Evolutionary conservation across 2,329 filamentous ascomycete species (phyloP).

Genomic region (Chaetomiaceae sp.): DNA sequence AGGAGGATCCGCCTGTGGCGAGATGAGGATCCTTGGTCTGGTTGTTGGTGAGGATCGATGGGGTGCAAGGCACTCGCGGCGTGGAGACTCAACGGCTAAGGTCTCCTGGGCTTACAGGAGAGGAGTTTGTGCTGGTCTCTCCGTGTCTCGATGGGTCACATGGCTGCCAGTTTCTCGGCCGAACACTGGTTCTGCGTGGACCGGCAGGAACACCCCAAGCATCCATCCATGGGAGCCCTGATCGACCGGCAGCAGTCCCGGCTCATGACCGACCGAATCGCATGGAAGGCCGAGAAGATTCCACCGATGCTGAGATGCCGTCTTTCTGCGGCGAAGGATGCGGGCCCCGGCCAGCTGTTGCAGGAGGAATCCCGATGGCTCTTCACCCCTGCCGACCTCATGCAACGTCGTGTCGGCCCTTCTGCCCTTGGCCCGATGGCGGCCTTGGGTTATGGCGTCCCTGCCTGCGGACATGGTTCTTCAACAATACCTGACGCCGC

Average conservation of each 20-base stretch:
- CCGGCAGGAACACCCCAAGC: too few species aligned
- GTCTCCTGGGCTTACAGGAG: neutral
- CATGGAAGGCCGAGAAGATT: too few species aligned
- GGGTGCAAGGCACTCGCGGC: neutral
- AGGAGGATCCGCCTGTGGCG: constrained; percentile 63
- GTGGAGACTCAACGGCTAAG: neutral
- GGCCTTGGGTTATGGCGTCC: neutral
- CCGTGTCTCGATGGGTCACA: too few species aligned
- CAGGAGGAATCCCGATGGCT: neutral
- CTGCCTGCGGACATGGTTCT: neutral
- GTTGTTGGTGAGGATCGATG: neutral
- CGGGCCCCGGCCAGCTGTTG: neutral
- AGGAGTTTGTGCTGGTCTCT: too few species aligned
- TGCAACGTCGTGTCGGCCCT: neutral
- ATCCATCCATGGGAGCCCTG: too few species aligned
- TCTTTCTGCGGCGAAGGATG: too few species aligned
- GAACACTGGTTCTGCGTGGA: too few species aligned
- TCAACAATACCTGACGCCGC: neutral
- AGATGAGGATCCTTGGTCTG: constrained; percentile 25
- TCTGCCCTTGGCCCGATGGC: neutral
- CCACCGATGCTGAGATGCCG: neutral
- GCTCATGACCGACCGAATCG: too few species aligned
- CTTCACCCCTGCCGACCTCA: neutral
- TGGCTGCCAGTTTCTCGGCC: too few species aligned
- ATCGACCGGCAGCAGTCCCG: too few species aligned